phyloP scores from a whole-genome alignment of 768 basidiomycete species.

The Lentinula sp. region DNA sequence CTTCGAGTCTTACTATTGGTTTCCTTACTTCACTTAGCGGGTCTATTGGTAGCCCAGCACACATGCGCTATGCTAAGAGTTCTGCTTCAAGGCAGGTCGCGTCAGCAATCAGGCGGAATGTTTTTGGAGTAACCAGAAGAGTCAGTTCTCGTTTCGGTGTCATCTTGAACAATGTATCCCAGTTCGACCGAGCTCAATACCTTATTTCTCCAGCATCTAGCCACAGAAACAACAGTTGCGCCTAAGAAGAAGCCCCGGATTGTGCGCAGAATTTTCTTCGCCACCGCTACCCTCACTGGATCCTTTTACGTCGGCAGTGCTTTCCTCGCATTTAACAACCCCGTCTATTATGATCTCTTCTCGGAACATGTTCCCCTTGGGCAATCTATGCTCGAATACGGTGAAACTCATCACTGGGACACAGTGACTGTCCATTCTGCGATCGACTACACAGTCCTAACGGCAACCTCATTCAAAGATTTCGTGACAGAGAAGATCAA shows the following conservation, averaged over 20 bases:
- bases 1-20: constrained; percentile 8
- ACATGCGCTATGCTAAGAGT: constrained; percentile 44
- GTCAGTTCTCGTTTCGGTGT: constrained; percentile 32
- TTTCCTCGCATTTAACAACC: constrained; percentile 71
- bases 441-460: constrained; percentile 45
- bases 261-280: constrained; percentile 57
- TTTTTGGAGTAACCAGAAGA: constrained; percentile 50
- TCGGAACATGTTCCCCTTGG: constrained; percentile 74
- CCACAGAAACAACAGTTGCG: constrained; percentile 45
- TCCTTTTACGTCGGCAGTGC: constrained; percentile 82
- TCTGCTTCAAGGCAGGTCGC: constrained; percentile 48
- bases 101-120: constrained; percentile 36
- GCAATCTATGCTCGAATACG: constrained; percentile 71
- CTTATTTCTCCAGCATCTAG: constrained; percentile 42
- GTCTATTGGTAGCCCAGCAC: background rate
- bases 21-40: background rate
- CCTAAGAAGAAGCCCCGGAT: constrained; percentile 50
- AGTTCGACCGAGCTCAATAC: constrained; percentile 6
- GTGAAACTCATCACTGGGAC: constrained; percentile 77
- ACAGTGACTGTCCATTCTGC: constrained; percentile 58
- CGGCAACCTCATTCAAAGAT: constrained; percentile 40
- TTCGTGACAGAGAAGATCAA: constrained; percentile 48
- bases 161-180: background rate
- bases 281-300: constrained; percentile 60
- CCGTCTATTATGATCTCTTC: constrained; percentile 83